A percentile compares a stretch with the other conserved stretches of the same genome.
Evolutionary conservation across 2,329 filamentous ascomycete species (phyloP).

Genomic region (Sporothrix pallida): DNA sequence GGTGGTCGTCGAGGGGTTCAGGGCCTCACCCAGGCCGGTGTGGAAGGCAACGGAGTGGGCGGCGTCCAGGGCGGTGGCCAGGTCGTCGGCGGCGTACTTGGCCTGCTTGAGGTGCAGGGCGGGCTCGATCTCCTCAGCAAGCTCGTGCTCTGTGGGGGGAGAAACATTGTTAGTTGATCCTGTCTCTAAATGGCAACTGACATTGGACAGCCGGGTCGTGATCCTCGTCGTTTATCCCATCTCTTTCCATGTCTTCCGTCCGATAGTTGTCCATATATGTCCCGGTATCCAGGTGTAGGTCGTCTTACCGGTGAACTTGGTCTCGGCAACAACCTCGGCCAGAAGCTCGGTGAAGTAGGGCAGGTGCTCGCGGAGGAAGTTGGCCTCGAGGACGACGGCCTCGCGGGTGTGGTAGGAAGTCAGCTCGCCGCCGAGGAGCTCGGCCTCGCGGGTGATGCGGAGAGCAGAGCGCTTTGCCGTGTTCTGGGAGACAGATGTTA

Average conservation of each 20-base stretch:
- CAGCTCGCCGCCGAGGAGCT: conserved; percentile 92
- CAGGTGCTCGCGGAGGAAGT: conserved; percentile 92
- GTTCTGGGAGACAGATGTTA: conserved; percentile 61
- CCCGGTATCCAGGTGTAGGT: too few species aligned
- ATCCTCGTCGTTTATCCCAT: not conserved
- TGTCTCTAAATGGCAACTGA: too few species aligned
- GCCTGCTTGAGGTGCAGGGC: conserved; percentile 80
- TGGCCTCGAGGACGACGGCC: conserved; percentile 88
- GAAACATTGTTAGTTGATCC: not conserved
- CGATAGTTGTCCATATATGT: not conserved
- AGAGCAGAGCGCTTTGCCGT: conserved; percentile 87
- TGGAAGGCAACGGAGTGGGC: conserved; percentile 91
- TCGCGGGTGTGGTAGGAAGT: conserved; percentile 88
- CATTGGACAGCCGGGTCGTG: not conserved
- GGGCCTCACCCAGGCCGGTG: conserved; percentile 81
- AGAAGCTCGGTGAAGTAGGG: conserved; percentile 97
- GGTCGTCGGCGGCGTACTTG: conserved; percentile 66
- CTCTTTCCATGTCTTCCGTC: not conserved
- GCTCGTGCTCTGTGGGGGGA: conserved; percentile 77
- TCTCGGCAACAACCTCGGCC: conserved; percentile 85
- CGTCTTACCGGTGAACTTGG: conserved; percentile 78
- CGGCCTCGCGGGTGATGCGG: conserved; percentile 91
- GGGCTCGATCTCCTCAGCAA: conserved; percentile 83
- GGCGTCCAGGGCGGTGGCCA: conserved; percentile 78
- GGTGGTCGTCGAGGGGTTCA: conserved; percentile 73